Conservation (phyloP, 164 flowering plant species). For the Warburgia ugandensis region DNA sequence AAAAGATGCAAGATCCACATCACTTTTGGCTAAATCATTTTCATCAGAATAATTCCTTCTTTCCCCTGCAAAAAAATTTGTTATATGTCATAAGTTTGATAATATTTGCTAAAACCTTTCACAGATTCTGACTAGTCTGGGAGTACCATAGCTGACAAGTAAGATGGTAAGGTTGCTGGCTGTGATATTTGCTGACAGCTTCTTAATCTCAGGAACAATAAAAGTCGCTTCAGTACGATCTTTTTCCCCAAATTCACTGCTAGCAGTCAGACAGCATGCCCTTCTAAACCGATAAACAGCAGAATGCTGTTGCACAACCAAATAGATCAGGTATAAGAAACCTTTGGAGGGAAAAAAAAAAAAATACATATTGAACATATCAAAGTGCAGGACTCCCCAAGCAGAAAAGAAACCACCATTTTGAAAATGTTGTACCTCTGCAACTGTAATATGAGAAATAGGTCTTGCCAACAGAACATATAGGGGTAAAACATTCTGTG, state of each 20-base stretch:
- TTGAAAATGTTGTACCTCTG: conserved; percentile 40
- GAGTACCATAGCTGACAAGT: conserved; percentile 74
- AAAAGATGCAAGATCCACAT: conserved; percentile 20
- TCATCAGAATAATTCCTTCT: conserved; percentile 16
- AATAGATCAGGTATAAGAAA: neutral
- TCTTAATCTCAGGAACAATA: conserved; percentile 62
- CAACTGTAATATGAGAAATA: conserved; percentile 28
- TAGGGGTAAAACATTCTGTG: conserved; percentile 50
- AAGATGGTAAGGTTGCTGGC: conserved; percentile 48
- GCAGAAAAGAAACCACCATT: neutral
- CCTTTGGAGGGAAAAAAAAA: neutral
- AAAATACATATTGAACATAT: neutral
- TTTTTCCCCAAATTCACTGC: conserved; percentile 31
- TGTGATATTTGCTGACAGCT: conserved; percentile 47
- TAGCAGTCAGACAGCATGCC: conserved; percentile 34
- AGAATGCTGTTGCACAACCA: conserved; percentile 29
- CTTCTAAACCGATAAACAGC: conserved; percentile 38
- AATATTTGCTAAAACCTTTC: no score
- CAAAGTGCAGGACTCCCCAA: neutral
- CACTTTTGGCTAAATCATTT: conserved; percentile 14
- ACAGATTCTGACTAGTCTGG: no score
- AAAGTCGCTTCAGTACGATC: conserved; percentile 46
- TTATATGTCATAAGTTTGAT: no score
- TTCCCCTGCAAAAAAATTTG: conserved; percentile 32
- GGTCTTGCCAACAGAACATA: conserved; percentile 56